Base-by-base conservation (phyloP, 2,329 filamentous ascomycete species). In the Ceratocystis destructans region DNA sequence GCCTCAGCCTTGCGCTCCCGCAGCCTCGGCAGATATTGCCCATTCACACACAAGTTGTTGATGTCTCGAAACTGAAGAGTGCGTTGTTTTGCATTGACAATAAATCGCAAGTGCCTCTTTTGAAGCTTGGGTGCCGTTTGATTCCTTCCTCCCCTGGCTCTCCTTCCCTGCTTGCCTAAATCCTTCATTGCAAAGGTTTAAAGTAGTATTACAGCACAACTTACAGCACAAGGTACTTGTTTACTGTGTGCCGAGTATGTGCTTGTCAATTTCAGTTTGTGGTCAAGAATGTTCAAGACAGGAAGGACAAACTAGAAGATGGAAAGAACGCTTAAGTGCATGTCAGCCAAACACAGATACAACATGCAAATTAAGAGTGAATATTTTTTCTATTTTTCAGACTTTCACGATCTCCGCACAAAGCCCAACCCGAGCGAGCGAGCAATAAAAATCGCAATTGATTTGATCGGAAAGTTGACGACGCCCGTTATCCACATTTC, bases 101-200 rank as follows among this genome's bases (percentile, higher is more conserved):
- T 4, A 37, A 31, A 59, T 37, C 55, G 55, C 55, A 59, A 59
- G 55, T 59, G 55, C 55, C 55, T 59, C 55, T 59, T 57, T 57
- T 31, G 55, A 59, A 59, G 55, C 55, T 59, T 28, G 22, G 48
- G 12, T 53, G 48, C 28, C 15, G 55, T 0, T 31, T 59, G 17
- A 6, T 45, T 62, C 59, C 59, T 45, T 44, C 59, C 31, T 45
- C 59, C 37, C 55, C 12, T 22, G 12, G n/a, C 20, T 44, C 20
- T 8, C 33, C 31, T 61, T 44, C 37, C 41, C 44, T 41, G 41
- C 37, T 25, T 62, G 25, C 37, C n/a, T 45, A 5, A 45, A 62
- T 62, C 41, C 41, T 62, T 62, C n/a, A 33, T 31, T 59, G 55
- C n/a, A 37, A 41, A 31, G 53, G 25, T 28, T 59, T 37, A 37